A percentile compares a stretch with the other conserved stretches of the same genome.
phyloP scores from a whole-genome alignment of 768 basidiomycete species.

The Lactarius psammicola region DNA sequence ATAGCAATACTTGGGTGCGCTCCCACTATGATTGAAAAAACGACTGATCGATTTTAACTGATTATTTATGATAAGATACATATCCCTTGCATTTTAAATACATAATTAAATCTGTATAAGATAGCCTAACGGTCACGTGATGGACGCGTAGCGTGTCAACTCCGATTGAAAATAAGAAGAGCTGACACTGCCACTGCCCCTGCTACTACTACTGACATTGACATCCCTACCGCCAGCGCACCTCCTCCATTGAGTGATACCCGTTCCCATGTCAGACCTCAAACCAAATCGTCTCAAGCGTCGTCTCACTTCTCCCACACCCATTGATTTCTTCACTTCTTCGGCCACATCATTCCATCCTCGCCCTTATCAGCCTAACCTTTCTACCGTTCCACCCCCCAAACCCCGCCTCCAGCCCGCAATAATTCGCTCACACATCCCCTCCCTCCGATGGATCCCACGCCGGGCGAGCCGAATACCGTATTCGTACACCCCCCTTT shows the following conservation, averaged over 20 bases:
- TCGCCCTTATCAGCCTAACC: constrained; percentile 54
- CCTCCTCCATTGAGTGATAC: constrained; percentile 12
- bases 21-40: background rate
- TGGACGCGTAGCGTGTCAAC: constrained; percentile 45
- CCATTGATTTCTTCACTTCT: constrained; percentile 60
- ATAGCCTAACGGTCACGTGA: constrained; percentile 40
- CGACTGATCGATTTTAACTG: background rate
- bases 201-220: background rate
- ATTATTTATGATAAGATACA: constrained; percentile 43
- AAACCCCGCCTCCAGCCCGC: constrained; percentile 25
- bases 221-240: constrained; percentile 8
- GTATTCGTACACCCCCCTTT: constrained; percentile 78
- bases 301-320: constrained; percentile 45
- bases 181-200: background rate
- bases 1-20: constrained; percentile 68
- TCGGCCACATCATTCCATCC: constrained; percentile 65
- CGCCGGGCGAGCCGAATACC: constrained; percentile 59
- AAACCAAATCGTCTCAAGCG: constrained; percentile 42
- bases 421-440: constrained; percentile 28
- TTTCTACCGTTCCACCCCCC: constrained; percentile 23
- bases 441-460: constrained; percentile 50
- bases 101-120: background rate
- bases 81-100: constrained; percentile 48
- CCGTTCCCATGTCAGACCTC: constrained; percentile 18
- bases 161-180: constrained; percentile 42